Evolutionary conservation across 176 grass and related monocot genomes (phyloP).

Genomic region (Triticum turgidum): DNA sequence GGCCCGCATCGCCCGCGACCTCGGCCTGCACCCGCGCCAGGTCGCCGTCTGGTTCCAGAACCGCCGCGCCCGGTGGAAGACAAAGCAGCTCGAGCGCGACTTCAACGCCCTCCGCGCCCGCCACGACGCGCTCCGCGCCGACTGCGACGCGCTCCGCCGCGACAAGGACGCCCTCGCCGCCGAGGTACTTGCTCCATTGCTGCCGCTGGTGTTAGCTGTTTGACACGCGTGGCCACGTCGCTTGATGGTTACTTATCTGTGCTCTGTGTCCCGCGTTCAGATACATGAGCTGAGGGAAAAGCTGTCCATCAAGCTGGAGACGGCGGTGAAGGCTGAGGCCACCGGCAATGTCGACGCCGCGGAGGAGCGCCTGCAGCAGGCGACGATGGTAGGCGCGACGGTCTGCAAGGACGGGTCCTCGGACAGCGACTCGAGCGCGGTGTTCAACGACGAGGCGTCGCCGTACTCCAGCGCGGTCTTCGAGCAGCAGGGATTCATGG

Average conservation of each 20-base stretch:
- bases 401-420: constrained; percentile 69
- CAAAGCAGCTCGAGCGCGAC: constrained; percentile 88
- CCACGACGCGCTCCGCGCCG: constrained; percentile 65
- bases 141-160: constrained; percentile 69
- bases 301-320: constrained; percentile 23
- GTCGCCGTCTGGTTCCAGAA: constrained; percentile 99
- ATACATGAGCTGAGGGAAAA: constrained; percentile 50
- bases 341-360: constrained; percentile 7
- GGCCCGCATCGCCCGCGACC: constrained; percentile 66
- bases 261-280: background rate
- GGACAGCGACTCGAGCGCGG: constrained; percentile 79
- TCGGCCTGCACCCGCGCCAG: constrained; percentile 84
- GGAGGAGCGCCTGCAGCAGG: constrained; percentile 13
- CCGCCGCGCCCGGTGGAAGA: constrained; percentile 93
- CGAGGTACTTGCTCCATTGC: constrained; percentile 27
- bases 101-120: constrained; percentile 56
- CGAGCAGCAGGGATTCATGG: constrained; percentile 23
- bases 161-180: constrained; percentile 72
- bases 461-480: constrained; percentile 38
- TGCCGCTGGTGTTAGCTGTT: background rate
- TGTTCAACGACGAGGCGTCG: constrained; percentile 63
- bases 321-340: constrained; percentile 17
- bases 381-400: background rate
- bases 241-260: background rate
- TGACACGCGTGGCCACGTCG: background rate